Conservation (phyloP, 495 filamentous ascomycete species). For the Aspergillus sparsus region DNA sequence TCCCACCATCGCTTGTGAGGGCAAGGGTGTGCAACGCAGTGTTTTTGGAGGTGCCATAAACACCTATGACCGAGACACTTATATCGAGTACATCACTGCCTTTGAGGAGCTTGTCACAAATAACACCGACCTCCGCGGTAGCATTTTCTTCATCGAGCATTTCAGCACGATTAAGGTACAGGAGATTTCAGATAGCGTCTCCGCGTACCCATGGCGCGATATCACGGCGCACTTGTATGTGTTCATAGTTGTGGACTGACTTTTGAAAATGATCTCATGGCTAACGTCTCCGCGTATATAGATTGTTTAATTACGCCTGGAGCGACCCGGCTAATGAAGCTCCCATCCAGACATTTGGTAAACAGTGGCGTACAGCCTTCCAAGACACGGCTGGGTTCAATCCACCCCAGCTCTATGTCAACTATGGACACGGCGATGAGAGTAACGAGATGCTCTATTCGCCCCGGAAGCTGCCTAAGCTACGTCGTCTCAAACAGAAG, state of each 20-base stretch:
- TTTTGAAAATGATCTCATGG: no score
- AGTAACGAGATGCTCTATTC: not conserved
- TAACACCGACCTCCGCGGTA: not conserved
- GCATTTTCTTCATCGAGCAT: not conserved
- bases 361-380: not conserved
- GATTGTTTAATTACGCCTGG: not conserved
- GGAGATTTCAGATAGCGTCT: not conserved
- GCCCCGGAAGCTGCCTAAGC: not conserved
- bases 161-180: not conserved
- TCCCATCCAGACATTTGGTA: not conserved
- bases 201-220: conserved; percentile 1
- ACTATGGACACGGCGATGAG: conserved; percentile 7
- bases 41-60: not conserved
- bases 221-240: not conserved
- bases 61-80: not conserved
- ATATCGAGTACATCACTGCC: not conserved
- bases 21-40: not conserved
- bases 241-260: no score
- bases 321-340: not conserved
- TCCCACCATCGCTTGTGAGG: no score
- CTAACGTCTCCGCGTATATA: not conserved
- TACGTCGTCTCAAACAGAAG: not conserved
- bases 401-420: conserved; percentile 1
- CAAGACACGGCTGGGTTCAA: not conserved
- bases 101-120: no score